Base-by-base conservation (phyloP, 352 stramenopile genomes). In the Peronospora belbahrii region DNA sequence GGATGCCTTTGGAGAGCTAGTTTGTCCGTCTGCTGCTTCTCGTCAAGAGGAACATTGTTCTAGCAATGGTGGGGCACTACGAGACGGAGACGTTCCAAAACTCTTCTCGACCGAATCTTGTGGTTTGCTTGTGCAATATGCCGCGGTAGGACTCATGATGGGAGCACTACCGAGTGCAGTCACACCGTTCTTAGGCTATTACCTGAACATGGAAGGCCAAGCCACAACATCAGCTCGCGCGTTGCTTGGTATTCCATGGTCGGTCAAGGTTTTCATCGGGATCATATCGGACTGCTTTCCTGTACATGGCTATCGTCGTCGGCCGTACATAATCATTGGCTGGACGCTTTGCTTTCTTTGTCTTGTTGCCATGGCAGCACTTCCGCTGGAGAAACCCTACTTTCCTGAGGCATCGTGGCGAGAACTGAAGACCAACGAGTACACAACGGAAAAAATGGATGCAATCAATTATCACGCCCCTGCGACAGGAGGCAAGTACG, bases 141-240 rank as follows among this genome's bases (percentile, higher is more conserved):
- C 67, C 0, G 64, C 69, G 0, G 63, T 90, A 0, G 78, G 75
- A 1, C 48, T 90, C 5, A 64, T 90, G 42, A 80, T 78, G 45
- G 74, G 78, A 20, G 50, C 67, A n/a, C 50, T 87, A 11, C 73
- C 78, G 2, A 55, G 63, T 19, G 70, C 61, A 3, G 50, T 83
- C 62, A 48, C 68, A 63, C 45, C 58, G 17, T 63, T 67, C 24
- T 49, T 89, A 10, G 63, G 79, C 18, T 81, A 83, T 56, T 88
- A 87, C 33, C 39, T 87, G 6, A 70, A 80, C 42, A 74, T 85
- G 61, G 70, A 85, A 54, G 75, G 75, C 2, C 71, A 76, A 59
- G 54, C 65, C 18, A 80, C 68, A 6, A 54, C 74, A 9, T 83
- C 75, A 15, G 74, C 74, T 7, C 60, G 70, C 3, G 65, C 69